Evolutionary conservation across 345 rosid species (phyloP).

Genomic region (Euphorbia lathyris): DNA sequence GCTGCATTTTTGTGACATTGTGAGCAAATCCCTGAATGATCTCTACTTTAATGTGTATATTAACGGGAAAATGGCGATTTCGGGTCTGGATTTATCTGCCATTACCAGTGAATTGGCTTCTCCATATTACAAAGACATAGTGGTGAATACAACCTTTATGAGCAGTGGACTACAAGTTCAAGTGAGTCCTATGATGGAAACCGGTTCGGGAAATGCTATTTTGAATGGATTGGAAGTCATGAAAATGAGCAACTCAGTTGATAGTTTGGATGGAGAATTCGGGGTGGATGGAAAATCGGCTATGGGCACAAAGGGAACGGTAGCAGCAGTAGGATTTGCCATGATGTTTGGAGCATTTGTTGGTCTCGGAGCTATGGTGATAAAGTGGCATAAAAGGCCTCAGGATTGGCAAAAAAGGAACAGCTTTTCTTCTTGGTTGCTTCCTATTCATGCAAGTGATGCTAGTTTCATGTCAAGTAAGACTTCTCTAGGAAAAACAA

Average conservation of each 20-base stretch:
- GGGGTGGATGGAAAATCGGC: slow-evolving; percentile 53
- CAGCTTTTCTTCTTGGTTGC: slow-evolving; percentile 82
- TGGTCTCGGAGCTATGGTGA: slow-evolving; percentile 81
- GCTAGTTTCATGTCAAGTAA: slow-evolving; percentile 65
- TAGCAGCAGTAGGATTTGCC: slow-evolving; percentile 74
- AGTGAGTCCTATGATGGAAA: slow-evolving; percentile 57
- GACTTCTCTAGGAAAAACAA: slow-evolving; percentile 45
- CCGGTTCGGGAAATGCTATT: slow-evolving; percentile 54
- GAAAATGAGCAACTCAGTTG: slow-evolving; percentile 68
- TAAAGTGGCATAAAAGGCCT: slow-evolving; percentile 75
- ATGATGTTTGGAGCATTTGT: slow-evolving; percentile 88
- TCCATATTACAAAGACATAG: slow-evolving; percentile 69
- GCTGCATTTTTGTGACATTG: slow-evolving; percentile 76
- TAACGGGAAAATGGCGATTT: slow-evolving; percentile 56
- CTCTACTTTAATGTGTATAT: slow-evolving; percentile 71
- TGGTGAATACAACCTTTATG: slow-evolving; percentile 53
- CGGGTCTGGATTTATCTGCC: slow-evolving; percentile 64
- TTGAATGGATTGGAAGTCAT: slow-evolving; percentile 69
- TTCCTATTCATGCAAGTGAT: slow-evolving; percentile 70
- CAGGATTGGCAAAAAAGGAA: slow-evolving; percentile 82
- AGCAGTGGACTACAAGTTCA: slow-evolving; percentile 44
- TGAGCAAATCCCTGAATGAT: slow-evolving; percentile 64
- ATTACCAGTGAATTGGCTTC: slow-evolving; percentile 37
- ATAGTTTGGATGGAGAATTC: slow-evolving; percentile 76
- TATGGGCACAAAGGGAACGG: slow-evolving; percentile 38